These are phyloP conservation scores for Primulina tabacum DNA, from an alignment of 257 asterid species.

Conservation along the genomic window DNA sequence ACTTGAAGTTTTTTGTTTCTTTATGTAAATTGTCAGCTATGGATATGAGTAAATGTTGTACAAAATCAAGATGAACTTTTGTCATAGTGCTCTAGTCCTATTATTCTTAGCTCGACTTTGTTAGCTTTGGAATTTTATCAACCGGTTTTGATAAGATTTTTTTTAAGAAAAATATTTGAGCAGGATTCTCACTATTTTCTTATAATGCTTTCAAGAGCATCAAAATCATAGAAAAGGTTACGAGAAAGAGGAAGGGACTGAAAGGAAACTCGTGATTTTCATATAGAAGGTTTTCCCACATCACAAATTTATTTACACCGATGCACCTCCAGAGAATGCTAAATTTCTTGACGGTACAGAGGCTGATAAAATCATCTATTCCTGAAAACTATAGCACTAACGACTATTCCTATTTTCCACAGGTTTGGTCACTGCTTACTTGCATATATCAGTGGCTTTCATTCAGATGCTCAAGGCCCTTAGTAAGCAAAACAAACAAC, in stretches of 20 bases:
- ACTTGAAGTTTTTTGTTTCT: background rate
- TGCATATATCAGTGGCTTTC: slow-evolving; percentile 79
- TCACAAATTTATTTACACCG: background rate
- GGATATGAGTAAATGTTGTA: background rate
- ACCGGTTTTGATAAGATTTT: too few species aligned
- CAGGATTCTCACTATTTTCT: background rate
- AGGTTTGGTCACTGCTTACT: slow-evolving; percentile 87
- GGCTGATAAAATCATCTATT: background rate
- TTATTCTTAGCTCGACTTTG: too few species aligned
- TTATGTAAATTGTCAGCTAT: background rate
- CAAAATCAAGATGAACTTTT: background rate
- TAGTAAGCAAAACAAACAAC: slow-evolving; percentile 41
- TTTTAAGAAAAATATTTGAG: too few species aligned
- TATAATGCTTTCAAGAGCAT: background rate
- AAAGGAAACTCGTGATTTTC: background rate
- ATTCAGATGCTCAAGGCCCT: slow-evolving; percentile 91
- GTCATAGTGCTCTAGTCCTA: background rate
- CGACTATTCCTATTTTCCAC: slow-evolving; percentile 20
- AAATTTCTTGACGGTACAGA: background rate
- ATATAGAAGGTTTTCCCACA: background rate
- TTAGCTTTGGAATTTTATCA: too few species aligned
- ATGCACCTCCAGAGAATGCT: slow-evolving; percentile 1
- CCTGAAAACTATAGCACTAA: background rate
- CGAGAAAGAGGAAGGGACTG: background rate
- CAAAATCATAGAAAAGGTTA: background rate